phyloP scores from a whole-genome alignment of 129 eudicot species.

The Tanacetum coccineum region DNA sequence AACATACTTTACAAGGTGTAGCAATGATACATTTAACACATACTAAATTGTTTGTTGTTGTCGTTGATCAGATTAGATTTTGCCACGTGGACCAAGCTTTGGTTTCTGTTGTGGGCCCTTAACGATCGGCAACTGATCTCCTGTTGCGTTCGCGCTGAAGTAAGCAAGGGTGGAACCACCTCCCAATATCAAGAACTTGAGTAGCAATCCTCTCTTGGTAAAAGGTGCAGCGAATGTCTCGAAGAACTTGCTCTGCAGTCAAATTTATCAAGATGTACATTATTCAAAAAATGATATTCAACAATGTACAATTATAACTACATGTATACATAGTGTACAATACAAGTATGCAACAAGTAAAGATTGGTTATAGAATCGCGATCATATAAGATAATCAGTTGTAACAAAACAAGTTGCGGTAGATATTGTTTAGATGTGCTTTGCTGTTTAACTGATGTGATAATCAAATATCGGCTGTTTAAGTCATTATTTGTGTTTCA shows the following conservation, averaged over 20 bases:
- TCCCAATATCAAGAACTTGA: slow-evolving; percentile 91
- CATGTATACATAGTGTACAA: slow-evolving; percentile 15
- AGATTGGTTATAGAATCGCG: slow-evolving; percentile 15
- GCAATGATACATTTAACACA: slow-evolving; percentile 43
- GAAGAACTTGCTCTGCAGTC: slow-evolving; percentile 93
- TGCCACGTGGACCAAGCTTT: slow-evolving; percentile 94
- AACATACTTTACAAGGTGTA: slow-evolving; percentile 51
- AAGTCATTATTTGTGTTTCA: too few relatives aligned
- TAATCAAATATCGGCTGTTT: too few relatives aligned
- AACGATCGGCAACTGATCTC: slow-evolving; percentile 78
- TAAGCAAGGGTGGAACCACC: slow-evolving; percentile 93
- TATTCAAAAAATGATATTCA: slow-evolving; percentile 1
- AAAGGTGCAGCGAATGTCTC: slow-evolving; percentile 99
- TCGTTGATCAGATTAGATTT: slow-evolving; percentile 52
- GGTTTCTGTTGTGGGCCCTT: slow-evolving; percentile 98
- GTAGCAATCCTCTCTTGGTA: slow-evolving; percentile 98
- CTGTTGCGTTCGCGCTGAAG: slow-evolving; percentile 76
- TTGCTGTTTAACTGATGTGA: too few relatives aligned
- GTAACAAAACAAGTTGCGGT: too few relatives aligned
- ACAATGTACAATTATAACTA: slow-evolving; percentile 13
- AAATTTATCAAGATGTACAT: slow-evolving; percentile 18
- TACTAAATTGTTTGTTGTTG: slow-evolving; percentile 22
- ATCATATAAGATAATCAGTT: too few relatives aligned
- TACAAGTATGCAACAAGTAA: not conserved
- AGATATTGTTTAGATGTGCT: too few relatives aligned